Evolutionary conservation across 2,329 filamentous ascomycete genomes (phyloP).

Genomic region (Keithomyces neogunnii): DNA sequence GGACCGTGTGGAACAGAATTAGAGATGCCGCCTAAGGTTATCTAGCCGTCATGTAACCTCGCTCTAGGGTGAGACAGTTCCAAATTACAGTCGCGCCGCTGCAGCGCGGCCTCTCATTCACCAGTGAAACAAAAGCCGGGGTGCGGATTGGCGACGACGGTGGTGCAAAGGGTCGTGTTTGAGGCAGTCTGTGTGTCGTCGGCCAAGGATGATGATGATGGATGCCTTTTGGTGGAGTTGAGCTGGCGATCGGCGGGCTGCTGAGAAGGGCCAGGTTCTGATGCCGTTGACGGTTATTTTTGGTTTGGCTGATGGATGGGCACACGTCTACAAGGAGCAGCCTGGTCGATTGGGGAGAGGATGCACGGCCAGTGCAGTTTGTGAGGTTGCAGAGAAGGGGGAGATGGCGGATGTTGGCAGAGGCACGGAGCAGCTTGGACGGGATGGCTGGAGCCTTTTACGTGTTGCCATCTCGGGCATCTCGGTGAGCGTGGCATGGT

Average conservation of each 20-base stretch:
- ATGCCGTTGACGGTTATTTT: not conserved
- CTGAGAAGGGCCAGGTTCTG: not conserved
- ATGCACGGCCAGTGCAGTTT: not conserved
- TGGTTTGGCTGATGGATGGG: no score
- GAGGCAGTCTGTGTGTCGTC: conserved; percentile 6
- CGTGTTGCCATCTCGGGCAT: not conserved
- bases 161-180: conserved; percentile 5
- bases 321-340: not conserved
- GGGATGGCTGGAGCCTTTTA: not conserved
- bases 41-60: conserved; percentile 5
- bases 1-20: conserved; percentile 3
- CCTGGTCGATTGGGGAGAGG: not conserved
- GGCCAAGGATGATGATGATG: not conserved
- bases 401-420: not conserved
- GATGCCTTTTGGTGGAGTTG: not conserved
- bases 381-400: not conserved
- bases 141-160: conserved; percentile 14
- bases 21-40: conserved; percentile 10
- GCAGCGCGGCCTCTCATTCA: conserved; percentile 15
- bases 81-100: conserved; percentile 10
- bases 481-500: conserved; percentile 1
- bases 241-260: not conserved
- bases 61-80: conserved; percentile 4
- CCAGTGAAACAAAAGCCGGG: conserved; percentile 12
- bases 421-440: not conserved